Conservation (phyloP, 2,329 filamentous ascomycete species). For the Colletotrichum spaethianum region DNA sequence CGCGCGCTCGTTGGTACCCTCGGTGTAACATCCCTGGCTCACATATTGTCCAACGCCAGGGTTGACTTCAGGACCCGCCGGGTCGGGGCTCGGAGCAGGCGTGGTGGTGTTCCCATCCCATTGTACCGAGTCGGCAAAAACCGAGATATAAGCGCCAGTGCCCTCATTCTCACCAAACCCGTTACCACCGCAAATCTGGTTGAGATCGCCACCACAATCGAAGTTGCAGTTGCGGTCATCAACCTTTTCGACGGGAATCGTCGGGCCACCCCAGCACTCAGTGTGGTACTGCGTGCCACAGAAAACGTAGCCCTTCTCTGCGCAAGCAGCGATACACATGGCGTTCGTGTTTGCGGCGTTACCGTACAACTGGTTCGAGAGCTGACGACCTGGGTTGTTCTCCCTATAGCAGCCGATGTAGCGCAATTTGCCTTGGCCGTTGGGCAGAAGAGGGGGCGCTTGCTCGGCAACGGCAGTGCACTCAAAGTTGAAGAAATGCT, state of each 20-base stretch:
- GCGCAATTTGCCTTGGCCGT: conserved; percentile 63
- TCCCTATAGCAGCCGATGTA: conserved; percentile 71
- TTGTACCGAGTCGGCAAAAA: conserved; percentile 58
- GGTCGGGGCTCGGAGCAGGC: conserved; percentile 39
- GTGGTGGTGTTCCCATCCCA: conserved; percentile 48
- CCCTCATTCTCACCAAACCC: conserved; percentile 51
- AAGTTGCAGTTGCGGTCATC: conserved; percentile 65
- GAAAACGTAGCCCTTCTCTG: conserved; percentile 53
- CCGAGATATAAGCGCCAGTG: conserved; percentile 59
- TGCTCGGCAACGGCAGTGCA: conserved; percentile 68
- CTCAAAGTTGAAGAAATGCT: conserved; percentile 66
- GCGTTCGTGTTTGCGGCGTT: conserved; percentile 58
- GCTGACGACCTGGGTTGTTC: conserved; percentile 68
- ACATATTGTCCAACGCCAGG: conserved; percentile 50
- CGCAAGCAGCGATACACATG: conserved; percentile 62
- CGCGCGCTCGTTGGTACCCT: conserved; percentile 43
- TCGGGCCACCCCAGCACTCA: conserved; percentile 70
- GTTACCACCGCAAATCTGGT: conserved; percentile 69
- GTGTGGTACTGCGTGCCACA: conserved; percentile 64
- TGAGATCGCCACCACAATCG: conserved; percentile 62
- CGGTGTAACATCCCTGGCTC: conserved; percentile 43
- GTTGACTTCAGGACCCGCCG: conserved; percentile 52
- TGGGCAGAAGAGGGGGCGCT: conserved; percentile 60
- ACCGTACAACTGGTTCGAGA: conserved; percentile 59
- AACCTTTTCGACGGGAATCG: conserved; percentile 59